A percentile compares a stretch with the other conserved stretches of the same genome.
phyloP scores from a whole-genome alignment of 2,329 filamentous ascomycete genomes.

The Geoglossum cookeanum region DNA sequence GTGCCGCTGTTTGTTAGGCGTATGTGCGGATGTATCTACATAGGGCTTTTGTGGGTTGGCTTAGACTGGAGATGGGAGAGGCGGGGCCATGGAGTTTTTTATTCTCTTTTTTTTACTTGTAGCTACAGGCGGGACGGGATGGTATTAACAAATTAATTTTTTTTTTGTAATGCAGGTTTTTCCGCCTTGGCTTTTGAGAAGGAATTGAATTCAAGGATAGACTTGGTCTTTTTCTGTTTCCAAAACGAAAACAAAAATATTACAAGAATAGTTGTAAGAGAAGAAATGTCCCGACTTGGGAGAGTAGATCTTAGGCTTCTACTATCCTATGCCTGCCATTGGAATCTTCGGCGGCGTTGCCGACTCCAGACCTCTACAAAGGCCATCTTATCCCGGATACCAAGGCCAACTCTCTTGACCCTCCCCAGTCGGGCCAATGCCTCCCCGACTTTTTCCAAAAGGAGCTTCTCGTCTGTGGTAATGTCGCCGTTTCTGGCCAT shows the following conservation, averaged over 20 bases:
- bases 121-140: too few species aligned
- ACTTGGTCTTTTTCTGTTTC: background rate
- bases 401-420: constrained; percentile 75
- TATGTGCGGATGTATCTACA: too few species aligned
- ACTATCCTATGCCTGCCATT: background rate
- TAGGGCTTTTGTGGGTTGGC: too few species aligned
- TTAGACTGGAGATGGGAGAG: too few species aligned
- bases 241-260: background rate
- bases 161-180: too few species aligned
- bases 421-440: constrained; percentile 70
- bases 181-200: too few species aligned
- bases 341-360: background rate
- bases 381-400: constrained; percentile 59
- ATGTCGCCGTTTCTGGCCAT: constrained; percentile 12
- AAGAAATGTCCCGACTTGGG: background rate
- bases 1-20: too few species aligned
- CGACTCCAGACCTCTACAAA: constrained; percentile 55
- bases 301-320: background rate
- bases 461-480: constrained; percentile 39
- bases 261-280: background rate
- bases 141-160: too few species aligned
- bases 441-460: constrained; percentile 66
- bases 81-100: too few species aligned
- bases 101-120: too few species aligned
- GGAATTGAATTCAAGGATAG: background rate